Evolutionary conservation across 352 stramenopile species (phyloP), one percentile per base, ranked within the genome.

Genomic region (Blastocystis sp.): DNA sequence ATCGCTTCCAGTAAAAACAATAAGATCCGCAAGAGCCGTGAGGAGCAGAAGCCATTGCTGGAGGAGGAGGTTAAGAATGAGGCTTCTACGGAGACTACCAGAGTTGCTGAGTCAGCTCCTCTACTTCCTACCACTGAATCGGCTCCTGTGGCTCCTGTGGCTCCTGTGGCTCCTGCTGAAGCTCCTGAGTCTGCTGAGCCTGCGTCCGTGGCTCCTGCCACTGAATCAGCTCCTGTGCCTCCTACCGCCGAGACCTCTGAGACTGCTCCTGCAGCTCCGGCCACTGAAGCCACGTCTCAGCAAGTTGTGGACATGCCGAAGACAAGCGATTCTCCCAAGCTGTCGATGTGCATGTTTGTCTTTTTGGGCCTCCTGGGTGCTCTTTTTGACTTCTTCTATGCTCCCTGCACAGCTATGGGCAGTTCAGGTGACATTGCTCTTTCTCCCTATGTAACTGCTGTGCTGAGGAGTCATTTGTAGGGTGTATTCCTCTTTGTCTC

Each of bases 381-480:
- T 4, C 7, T 81, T 11, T 81, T 81, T 34, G 70, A 81, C 43
- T 81, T 81, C 45, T 81, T 81, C 70, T 81, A 81, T 63, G 70
- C 37, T 30, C 70, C 70, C 13, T 81, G 70, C 54, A 81, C 70
- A n/a, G 53, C 70, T 64, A 41, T 81, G 4, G 70, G 70, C 37
- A 81, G 30, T 41, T 62, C 53, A 26, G 39, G 30, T 2, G 37
- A 24, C 43, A 62, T 62, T 64, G 45, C 70, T 6, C 16, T 81
- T 6, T 63, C 39, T n/a, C 37, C 70, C 24, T 81, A 81, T 63
- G 70, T 81, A 66, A 3, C 16, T 11, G 50, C 18, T 16, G 20
- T 7, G 30, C 26, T 11, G 8, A 8, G 18, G 2, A 16, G 3
- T 81, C 5, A 81, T n/a, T 4, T 41, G 45, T 81, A 81, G 70